A percentile compares a stretch with the other conserved stretches of the same genome.
Conservation (phyloP, 2,329 filamentous ascomycete genomes). For the Calonectria pseudoreteaudii region DNA sequence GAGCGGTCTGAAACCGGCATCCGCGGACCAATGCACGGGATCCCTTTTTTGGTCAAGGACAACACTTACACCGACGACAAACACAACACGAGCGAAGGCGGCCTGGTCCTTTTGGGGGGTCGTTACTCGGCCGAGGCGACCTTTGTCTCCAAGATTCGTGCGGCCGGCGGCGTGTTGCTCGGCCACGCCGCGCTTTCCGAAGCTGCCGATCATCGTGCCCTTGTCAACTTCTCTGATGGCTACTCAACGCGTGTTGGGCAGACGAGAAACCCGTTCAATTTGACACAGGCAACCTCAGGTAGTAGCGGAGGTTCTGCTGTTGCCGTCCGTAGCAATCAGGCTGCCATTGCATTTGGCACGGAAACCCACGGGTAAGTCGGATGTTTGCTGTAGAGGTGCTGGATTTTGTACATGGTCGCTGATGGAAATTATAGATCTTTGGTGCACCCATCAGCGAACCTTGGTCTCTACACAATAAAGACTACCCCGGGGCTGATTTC, state of each 20-base stretch:
- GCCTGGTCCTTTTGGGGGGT: slow-evolving; percentile 18
- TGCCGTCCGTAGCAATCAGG: slow-evolving; percentile 20
- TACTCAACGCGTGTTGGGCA: slow-evolving; percentile 24
- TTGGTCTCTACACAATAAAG: slow-evolving; percentile 15
- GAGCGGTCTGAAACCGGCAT: slow-evolving; percentile 42
- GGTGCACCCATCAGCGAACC: slow-evolving; percentile 10
- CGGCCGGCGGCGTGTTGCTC: slow-evolving; percentile 13
- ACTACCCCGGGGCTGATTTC: slow-evolving; percentile 20
- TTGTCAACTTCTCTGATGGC: slow-evolving; percentile 21
- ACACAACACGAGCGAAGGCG: slow-evolving; percentile 58
- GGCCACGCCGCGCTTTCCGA: slow-evolving; percentile 21
- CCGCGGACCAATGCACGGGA: slow-evolving; percentile 67
- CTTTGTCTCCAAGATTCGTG: slow-evolving; percentile 14
- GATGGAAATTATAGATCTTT: neutral
- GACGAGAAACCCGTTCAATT: slow-evolving; percentile 23
- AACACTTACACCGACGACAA: slow-evolving; percentile 71
- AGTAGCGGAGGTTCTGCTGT: slow-evolving; percentile 19
- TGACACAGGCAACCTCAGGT: slow-evolving; percentile 20
- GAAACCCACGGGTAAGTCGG: slow-evolving; percentile 19
- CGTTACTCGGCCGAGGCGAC: slow-evolving; percentile 17
- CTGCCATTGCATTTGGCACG: slow-evolving; percentile 14
- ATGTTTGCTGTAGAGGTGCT: neutral
- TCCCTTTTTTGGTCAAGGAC: slow-evolving; percentile 74
- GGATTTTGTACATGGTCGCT: neutral
- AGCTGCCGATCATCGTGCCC: slow-evolving; percentile 19